Percentiles rank a stretch among this genome's conserved stretches.
phyloP scores from a whole-genome alignment of 164 flowering plant species.

The Piper betle region DNA sequence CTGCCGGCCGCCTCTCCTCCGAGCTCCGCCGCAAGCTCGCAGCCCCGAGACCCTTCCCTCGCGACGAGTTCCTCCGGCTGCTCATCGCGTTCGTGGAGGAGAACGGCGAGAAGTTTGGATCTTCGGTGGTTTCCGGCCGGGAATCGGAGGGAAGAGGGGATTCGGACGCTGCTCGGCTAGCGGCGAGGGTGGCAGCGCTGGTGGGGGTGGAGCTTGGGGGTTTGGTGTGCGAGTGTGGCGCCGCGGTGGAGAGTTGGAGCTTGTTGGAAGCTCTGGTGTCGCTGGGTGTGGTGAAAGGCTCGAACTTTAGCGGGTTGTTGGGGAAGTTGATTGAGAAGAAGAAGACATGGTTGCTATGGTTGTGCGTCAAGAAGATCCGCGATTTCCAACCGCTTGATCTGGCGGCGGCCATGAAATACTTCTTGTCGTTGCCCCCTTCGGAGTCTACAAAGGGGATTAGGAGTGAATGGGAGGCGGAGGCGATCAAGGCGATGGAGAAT shows the following conservation, averaged over 20 bases:
- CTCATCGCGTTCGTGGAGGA: slow-evolving; percentile 41
- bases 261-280: slow-evolving; percentile 40
- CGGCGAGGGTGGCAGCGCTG: slow-evolving; percentile 38
- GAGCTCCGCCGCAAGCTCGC: slow-evolving; percentile 44
- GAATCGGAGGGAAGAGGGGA: slow-evolving; percentile 8
- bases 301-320: slow-evolving; percentile 25
- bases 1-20: slow-evolving; percentile 20
- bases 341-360: slow-evolving; percentile 46
- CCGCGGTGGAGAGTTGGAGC: slow-evolving; percentile 50
- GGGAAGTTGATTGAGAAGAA: slow-evolving; percentile 25
- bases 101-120: slow-evolving; percentile 16
- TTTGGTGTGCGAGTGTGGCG: slow-evolving; percentile 49
- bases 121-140: slow-evolving; percentile 6
- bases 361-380: slow-evolving; percentile 36
- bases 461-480: slow-evolving; percentile 74
- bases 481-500: slow-evolving; percentile 34
- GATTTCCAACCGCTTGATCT: slow-evolving; percentile 42
- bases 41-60: slow-evolving; percentile 19
- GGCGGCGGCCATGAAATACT: slow-evolving; percentile 46
- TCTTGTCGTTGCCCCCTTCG: slow-evolving; percentile 32
- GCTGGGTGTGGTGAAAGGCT: slow-evolving; percentile 28
- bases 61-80: slow-evolving; percentile 24
- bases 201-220: slow-evolving; percentile 39
- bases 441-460: slow-evolving; percentile 30
- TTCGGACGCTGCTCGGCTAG: slow-evolving; percentile 10